These are phyloP conservation scores for Mycena olivaceomarginata DNA, from an alignment of 768 basidiomycete genomes.

Conservation along the genomic window DNA sequence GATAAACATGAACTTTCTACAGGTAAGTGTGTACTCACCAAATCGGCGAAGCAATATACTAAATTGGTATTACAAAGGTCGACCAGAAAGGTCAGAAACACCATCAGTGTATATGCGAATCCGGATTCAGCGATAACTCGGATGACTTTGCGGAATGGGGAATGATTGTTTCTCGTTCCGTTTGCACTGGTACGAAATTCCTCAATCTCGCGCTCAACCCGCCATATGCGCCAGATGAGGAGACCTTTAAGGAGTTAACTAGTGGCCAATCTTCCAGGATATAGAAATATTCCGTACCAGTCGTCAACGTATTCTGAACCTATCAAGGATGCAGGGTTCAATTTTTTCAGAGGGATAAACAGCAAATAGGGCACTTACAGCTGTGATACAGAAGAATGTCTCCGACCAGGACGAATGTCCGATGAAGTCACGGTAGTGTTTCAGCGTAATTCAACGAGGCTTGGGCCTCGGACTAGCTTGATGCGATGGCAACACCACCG, in stretches of 20 bases:
- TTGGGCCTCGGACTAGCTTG: conserved; percentile 12
- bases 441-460: background rate
- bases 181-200: background rate
- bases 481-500: conserved; percentile 10
- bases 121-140: conserved; percentile 27
- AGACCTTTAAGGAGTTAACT: conserved; percentile 5
- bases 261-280: background rate
- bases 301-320: conserved; percentile 27
- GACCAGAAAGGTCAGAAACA: conserved; percentile 16
- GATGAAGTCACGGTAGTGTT: conserved; percentile 1
- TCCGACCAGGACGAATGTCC: conserved; percentile 10
- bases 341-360: background rate
- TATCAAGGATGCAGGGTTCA: background rate
- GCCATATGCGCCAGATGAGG: conserved; percentile 31
- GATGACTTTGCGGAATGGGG: conserved; percentile 18
- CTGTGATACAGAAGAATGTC: conserved; percentile 6
- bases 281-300: background rate
- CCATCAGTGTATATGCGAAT: conserved; percentile 14
- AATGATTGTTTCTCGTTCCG: background rate
- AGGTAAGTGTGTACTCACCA: background rate
- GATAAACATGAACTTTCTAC: background rate
- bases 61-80: conserved; percentile 15
- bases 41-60: background rate
- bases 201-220: conserved; percentile 20
- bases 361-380: background rate